phyloP scores from a whole-genome alignment of 2,329 filamentous ascomycete genomes.

The Xenosphaeropsis pyriputrescens region DNA sequence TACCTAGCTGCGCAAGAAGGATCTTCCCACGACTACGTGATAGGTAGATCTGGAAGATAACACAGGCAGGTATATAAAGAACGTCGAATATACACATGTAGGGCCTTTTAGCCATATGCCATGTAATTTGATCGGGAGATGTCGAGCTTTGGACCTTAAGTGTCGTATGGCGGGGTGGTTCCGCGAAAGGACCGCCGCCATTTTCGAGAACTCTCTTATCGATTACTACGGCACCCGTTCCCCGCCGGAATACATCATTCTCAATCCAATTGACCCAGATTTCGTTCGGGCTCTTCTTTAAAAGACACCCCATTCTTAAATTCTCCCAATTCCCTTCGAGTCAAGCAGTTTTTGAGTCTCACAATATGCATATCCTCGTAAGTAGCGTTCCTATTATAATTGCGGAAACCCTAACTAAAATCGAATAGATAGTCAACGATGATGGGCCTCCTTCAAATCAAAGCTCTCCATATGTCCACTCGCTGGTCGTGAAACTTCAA shows the following conservation, averaged over 20 bases:
- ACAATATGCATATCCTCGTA: slow-evolving; percentile 34
- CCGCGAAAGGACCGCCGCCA: too few species aligned
- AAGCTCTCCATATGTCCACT: slow-evolving; percentile 70
- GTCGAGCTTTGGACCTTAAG: too few species aligned
- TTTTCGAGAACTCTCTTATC: background rate
- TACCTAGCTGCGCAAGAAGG: too few species aligned
- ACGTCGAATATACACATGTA: too few species aligned
- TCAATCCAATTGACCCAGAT: background rate
- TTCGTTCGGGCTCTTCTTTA: background rate
- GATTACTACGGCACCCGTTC: background rate
- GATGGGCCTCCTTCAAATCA: slow-evolving; percentile 67
- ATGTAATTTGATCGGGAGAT: too few species aligned
- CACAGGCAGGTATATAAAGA: too few species aligned
- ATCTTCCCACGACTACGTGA: too few species aligned
- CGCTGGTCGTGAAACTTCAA: slow-evolving; percentile 56
- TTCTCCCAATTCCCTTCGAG: too few species aligned
- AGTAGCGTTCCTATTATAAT: slow-evolving; percentile 8
- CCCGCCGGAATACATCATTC: background rate
- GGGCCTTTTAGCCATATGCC: too few species aligned
- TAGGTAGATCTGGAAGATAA: too few species aligned
- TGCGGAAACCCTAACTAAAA: slow-evolving; percentile 2
- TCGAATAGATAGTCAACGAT: slow-evolving; percentile 48
- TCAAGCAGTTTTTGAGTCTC: background rate
- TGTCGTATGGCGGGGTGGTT: too few species aligned
- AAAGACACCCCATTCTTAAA: background rate